A percentile compares a stretch with the other conserved stretches of the same genome.
Conservation (phyloP, 129 eudicot genomes). For the Tagetes patula region DNA sequence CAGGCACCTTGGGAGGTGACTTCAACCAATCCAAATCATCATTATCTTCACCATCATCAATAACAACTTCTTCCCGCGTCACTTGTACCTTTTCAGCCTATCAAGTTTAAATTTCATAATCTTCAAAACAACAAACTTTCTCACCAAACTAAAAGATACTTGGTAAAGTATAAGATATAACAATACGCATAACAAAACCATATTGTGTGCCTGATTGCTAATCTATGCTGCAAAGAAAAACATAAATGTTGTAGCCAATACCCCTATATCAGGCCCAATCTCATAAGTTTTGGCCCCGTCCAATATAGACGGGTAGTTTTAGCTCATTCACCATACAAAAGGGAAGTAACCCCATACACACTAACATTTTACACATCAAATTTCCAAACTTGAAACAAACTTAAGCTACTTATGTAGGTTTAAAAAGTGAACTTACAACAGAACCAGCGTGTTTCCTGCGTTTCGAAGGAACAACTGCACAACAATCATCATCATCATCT, state of each 20-base stretch:
- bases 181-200: background rate
- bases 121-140: background rate
- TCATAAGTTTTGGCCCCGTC: no score
- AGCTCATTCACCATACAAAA: no score
- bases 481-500: constrained; percentile 48
- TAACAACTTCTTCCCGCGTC: constrained; percentile 24
- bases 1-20: constrained; percentile 56
- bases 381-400: constrained; percentile 6
- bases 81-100: constrained; percentile 45
- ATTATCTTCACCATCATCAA: constrained; percentile 46
- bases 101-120: constrained; percentile 13
- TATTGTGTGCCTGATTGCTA: background rate
- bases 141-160: background rate
- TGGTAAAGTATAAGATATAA: background rate
- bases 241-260: no score
- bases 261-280: no score
- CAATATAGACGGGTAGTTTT: no score
- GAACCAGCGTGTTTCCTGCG: constrained; percentile 41
- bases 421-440: constrained; percentile 34
- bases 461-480: constrained; percentile 35
- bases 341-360: no score
- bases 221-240: background rate
- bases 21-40: constrained; percentile 78
- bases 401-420: background rate
- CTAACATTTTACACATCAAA: background rate